Conservation (phyloP, 75 land plant species). For the Azolla pinnata region DNA sequence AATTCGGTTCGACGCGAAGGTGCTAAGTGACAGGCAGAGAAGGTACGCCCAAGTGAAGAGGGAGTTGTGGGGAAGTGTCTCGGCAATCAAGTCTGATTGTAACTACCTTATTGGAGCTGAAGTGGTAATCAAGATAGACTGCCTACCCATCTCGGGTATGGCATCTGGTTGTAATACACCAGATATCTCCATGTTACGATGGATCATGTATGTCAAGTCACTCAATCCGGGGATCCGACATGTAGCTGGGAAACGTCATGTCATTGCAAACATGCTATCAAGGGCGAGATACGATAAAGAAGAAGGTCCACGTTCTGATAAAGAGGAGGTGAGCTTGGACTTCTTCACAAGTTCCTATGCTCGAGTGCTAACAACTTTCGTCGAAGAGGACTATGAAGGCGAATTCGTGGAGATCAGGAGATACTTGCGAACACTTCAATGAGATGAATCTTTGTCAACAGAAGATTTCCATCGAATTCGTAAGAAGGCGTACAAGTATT, state of each 20-base stretch:
- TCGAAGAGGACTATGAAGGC: not conserved
- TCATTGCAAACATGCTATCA: constrained; percentile 3
- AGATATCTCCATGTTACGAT: not conserved
- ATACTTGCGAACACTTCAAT: not conserved
- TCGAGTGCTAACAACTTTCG: not conserved
- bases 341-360: not conserved
- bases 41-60: not conserved
- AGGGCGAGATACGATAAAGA: not conserved
- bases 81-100: not conserved
- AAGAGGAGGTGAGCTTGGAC: not conserved
- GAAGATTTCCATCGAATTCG: not conserved
- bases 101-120: constrained; percentile 3
- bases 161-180: not conserved
- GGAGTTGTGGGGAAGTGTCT: not conserved
- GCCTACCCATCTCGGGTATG: not conserved
- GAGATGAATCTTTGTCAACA: not conserved
- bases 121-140: not conserved
- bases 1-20: not conserved
- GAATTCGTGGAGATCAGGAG: not conserved
- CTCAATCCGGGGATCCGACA: not conserved
- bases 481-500: not conserved
- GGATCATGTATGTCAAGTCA: not conserved
- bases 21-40: not conserved
- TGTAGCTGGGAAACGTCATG: not conserved
- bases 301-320: not conserved